phyloP scores from a whole-genome alignment of 129 eudicot species.

The Flaveria linearis region DNA sequence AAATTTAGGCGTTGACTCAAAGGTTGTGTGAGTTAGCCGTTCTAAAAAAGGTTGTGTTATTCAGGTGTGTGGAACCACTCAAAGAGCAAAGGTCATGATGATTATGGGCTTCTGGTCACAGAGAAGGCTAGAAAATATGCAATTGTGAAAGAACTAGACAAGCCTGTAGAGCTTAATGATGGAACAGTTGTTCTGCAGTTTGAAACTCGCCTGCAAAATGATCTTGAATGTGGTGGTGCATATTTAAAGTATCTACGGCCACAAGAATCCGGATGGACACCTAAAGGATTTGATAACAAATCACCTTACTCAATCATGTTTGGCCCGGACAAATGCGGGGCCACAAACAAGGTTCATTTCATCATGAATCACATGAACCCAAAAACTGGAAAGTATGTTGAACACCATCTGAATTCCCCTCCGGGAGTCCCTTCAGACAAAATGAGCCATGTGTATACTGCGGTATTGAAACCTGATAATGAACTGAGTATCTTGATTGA shows the following conservation, averaged over 20 bases:
- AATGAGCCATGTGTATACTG: slow-evolving; percentile 85
- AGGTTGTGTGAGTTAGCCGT: no score
- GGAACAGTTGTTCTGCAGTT: slow-evolving; percentile 72
- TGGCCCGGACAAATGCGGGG: slow-evolving; percentile 97
- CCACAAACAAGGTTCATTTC: slow-evolving; percentile 88
- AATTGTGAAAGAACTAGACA: slow-evolving; percentile 75
- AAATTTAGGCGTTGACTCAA: no score
- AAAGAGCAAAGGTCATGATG: slow-evolving; percentile 95
- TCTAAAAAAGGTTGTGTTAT: not conserved
- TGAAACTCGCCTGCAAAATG: slow-evolving; percentile 83
- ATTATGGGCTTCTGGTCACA: slow-evolving; percentile 87
- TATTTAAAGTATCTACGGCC: slow-evolving; percentile 88
- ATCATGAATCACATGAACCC: slow-evolving; percentile 87
- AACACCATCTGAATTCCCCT: slow-evolving; percentile 80
- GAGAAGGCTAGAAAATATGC: slow-evolving; percentile 89
- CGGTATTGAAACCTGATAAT: slow-evolving; percentile 66
- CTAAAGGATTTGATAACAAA: slow-evolving; percentile 76
- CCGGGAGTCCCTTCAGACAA: slow-evolving; percentile 81
- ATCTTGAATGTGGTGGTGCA: slow-evolving; percentile 98
- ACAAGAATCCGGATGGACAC: slow-evolving; percentile 83
- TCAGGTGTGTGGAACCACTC: slow-evolving; percentile 90
- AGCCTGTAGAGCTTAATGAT: slow-evolving; percentile 59
- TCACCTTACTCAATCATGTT: slow-evolving; percentile 95
- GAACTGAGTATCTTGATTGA: slow-evolving; percentile 67
- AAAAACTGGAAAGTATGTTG: slow-evolving; percentile 65